A percentile compares a stretch with the other conserved stretches of the same genome.
phyloP scores from a whole-genome alignment of 1,139 yeast genomes.

The Kluyveromyces marxianus region DNA sequence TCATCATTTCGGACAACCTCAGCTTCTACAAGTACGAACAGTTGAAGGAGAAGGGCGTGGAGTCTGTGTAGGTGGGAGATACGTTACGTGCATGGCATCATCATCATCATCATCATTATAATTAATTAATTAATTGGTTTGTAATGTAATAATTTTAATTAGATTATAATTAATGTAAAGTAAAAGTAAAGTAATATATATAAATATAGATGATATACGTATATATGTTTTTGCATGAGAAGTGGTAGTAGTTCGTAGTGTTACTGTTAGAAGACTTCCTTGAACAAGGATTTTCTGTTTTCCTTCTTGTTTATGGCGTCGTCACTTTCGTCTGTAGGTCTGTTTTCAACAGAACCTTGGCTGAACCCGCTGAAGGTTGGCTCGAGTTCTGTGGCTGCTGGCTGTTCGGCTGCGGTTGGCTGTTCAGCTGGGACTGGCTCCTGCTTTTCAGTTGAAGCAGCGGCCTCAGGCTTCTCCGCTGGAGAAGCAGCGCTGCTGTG shows the following conservation, averaged over 20 bases:
- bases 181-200: background rate
- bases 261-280: constrained; percentile 21
- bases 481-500: background rate
- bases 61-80: background rate
- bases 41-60: constrained; percentile 2
- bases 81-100: background rate
- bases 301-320: constrained; percentile 4
- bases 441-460: background rate
- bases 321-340: constrained; percentile 3
- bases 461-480: background rate
- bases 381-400: constrained; percentile 4
- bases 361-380: constrained; percentile 25
- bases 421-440: background rate
- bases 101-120: background rate
- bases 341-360: constrained; percentile 18
- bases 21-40: constrained; percentile 26
- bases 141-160: too few relatives aligned
- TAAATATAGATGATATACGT: background rate
- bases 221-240: too few relatives aligned
- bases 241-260: too few relatives aligned
- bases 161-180: background rate
- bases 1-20: constrained; percentile 9
- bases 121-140: too few relatives aligned
- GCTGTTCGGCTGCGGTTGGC: background rate
- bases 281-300: constrained; percentile 22